Base-by-base conservation (phyloP, 202 grass and related monocot genomes). In the Zoysia matrella region DNA sequence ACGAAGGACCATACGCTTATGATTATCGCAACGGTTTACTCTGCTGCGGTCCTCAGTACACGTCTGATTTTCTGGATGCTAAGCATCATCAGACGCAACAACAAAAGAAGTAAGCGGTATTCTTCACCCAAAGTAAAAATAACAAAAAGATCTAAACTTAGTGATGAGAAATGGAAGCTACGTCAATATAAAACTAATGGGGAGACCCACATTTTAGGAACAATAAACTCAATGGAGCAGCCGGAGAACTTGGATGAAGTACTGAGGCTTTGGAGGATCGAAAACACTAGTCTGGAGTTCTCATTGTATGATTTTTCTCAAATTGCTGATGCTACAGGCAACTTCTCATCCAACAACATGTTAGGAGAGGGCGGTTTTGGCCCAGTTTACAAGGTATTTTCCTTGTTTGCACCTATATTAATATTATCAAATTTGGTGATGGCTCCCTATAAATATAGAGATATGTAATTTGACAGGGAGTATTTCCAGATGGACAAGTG, bases 341-440 rank as follows among this genome's bases (percentile, higher is more conserved):
- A 87, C 57, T 91, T 91, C 76, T 85, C 85, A 47, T 52, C 69
- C 0, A 7, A 14, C 13, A 82, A 73, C 4, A 78, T 74, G 81
- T 57, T 85, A 82, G 89, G 85, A 63, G 44, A 88, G 64, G 89
- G 85, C 69, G 85, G 77, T 42, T 88, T 91, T 85, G 89, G 89
- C 7, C 76, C 82, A 2, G 85, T 91, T 77, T 91, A 88, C 47
- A 91, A 88, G 67, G 82, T 82, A 74, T 75, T 74, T 80, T 36
- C 58, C 16, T 14, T 68, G n/a, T 3, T 75, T 69, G 36, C 62
- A 14, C 8, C 30, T 55, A 43, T 64, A 72, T 51, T 49, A 52
- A 11, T 56, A 57, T 49, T 14, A 43, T 58, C 40, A 77, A 49
- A 49, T 67, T 58, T 57, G 48, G 4, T 16, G 15, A 58, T 36